A percentile compares a stretch with the other conserved stretches of the same genome.
These are phyloP conservation scores for Tetraselmis striata DNA, from an alignment of 139 green algal species.

Conservation along the genomic window DNA sequence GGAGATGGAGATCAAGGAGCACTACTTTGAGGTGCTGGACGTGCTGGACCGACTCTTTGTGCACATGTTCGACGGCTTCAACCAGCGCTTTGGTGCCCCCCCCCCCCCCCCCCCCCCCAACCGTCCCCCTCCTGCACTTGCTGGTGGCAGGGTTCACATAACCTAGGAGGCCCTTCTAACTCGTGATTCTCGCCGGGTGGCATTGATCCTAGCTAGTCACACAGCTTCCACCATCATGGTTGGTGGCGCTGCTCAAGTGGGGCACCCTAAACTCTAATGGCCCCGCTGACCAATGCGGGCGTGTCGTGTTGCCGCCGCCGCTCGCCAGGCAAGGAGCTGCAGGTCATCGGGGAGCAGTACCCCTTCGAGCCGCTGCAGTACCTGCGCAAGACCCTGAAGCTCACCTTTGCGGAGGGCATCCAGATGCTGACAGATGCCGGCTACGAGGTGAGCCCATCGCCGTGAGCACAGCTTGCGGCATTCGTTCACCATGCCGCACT, in stretches of 20 bases:
- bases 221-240: too few species aligned
- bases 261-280: too few species aligned
- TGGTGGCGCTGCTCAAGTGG: too few species aligned
- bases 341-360: conserved; percentile 78
- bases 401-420: conserved; percentile 90
- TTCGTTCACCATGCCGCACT: too few species aligned
- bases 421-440: conserved; percentile 80
- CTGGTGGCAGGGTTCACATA: too few species aligned
- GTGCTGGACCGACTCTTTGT: conserved; percentile 89
- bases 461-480: too few species aligned
- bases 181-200: too few species aligned
- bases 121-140: too few species aligned
- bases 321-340: conserved; percentile 48
- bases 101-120: too few species aligned
- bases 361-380: conserved; percentile 82
- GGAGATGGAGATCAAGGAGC: conserved; percentile 96
- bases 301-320: background rate
- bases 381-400: conserved; percentile 60
- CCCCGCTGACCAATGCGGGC: too few species aligned
- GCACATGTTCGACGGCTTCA: conserved; percentile 86
- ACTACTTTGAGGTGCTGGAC: conserved; percentile 94
- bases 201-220: too few species aligned
- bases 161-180: too few species aligned
- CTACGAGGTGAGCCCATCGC: conserved; percentile 24
- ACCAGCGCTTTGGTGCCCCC: conserved; percentile 30